phyloP scores from a whole-genome alignment of 2,329 filamentous ascomycete genomes.

The Ramichloridium luteum region DNA sequence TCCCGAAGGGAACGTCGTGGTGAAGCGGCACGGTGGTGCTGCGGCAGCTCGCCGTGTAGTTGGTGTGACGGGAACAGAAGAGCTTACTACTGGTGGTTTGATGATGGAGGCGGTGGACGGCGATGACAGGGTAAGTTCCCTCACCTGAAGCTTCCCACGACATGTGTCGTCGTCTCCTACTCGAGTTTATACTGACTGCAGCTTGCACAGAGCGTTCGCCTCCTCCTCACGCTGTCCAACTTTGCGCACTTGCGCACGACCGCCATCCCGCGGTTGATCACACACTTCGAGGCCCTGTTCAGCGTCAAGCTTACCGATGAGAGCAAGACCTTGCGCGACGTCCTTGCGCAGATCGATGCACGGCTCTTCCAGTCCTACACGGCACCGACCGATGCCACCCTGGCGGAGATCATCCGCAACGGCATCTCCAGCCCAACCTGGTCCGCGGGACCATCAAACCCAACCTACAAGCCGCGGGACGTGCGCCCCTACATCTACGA shows the following conservation, averaged over 20 bases:
- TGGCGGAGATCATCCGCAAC: conserved; percentile 57
- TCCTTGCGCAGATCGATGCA: conserved; percentile 78
- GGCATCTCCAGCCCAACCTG: conserved; percentile 63
- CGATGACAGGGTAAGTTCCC: conserved; percentile 37
- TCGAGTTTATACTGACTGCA: conserved; percentile 1
- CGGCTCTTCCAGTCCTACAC: conserved; percentile 90
- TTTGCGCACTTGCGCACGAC: conserved; percentile 70
- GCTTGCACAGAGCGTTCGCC: conserved; percentile 45
- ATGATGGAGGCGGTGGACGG: conserved; percentile 38
- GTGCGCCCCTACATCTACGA: conserved; percentile 85
- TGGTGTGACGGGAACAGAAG: conserved; percentile 5
- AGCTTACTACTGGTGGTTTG: neutral
- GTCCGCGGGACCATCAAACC: conserved; percentile 42
- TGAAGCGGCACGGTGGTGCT: neutral
- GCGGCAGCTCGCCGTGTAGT: conserved; percentile 4
- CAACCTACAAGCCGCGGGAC: conserved; percentile 35
- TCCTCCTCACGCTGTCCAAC: conserved; percentile 89
- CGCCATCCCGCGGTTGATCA: conserved; percentile 76
- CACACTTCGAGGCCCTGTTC: conserved; percentile 87
- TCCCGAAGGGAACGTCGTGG: neutral
- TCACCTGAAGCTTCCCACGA: too few relatives aligned
- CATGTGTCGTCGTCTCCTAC: too few relatives aligned
- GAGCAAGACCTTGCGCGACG: conserved; percentile 79
- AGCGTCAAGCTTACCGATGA: conserved; percentile 91
- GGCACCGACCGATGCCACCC: conserved; percentile 55